phyloP scores from a whole-genome alignment of 345 rosid genomes.

The Turritis glabra region DNA sequence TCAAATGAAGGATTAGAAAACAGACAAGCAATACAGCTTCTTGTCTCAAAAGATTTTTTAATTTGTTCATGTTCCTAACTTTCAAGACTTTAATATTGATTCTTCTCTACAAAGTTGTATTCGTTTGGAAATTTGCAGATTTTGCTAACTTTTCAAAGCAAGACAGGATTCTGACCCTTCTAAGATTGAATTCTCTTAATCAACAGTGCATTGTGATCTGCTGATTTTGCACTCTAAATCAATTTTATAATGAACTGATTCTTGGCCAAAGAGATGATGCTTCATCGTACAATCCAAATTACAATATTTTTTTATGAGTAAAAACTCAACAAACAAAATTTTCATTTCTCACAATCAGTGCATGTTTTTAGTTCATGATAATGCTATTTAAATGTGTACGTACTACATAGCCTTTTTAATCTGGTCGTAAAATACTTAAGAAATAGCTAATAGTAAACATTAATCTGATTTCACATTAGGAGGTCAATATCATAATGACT shows the following conservation, averaged over 20 bases:
- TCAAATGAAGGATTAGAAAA: slow-evolving; percentile 20
- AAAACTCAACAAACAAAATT: not conserved
- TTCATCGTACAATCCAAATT: not conserved
- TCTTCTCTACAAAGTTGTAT: not conserved
- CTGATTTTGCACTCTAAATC: slow-evolving; percentile 9
- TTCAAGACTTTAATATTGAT: slow-evolving; percentile 1
- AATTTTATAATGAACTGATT: not conserved
- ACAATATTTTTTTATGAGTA: not conserved
- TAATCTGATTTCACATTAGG: not conserved
- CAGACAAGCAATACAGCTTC: slow-evolving; percentile 3
- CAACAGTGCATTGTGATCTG: not conserved
- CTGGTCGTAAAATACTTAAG: not conserved
- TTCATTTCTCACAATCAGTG: not conserved
- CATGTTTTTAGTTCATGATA: not conserved
- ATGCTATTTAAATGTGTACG: not conserved
- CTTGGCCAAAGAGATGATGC: not conserved
- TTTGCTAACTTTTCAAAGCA: slow-evolving; percentile 1
- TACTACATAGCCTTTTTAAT: not conserved
- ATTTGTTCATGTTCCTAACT: slow-evolving; percentile 12
- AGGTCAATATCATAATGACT: not conserved
- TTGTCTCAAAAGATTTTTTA: not conserved
- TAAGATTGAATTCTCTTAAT: not conserved
- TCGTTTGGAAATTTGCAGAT: slow-evolving; percentile 14
- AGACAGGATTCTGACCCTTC: not conserved
- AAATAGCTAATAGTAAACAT: not conserved